Conservation (phyloP, 805 yeast species). For the Candida ovalis region DNA sequence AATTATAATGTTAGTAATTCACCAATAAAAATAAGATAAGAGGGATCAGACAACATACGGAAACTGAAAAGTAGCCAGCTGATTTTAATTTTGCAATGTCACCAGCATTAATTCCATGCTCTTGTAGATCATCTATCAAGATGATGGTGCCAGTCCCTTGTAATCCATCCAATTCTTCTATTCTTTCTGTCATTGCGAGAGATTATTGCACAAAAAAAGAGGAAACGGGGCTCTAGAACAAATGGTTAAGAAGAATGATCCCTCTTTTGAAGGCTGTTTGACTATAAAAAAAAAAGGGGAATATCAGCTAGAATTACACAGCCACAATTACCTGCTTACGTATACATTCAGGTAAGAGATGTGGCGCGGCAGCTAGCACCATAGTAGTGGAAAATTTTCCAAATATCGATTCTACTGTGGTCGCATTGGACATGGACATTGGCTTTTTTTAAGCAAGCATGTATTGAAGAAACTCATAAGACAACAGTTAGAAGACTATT, state of each 20-base stretch:
- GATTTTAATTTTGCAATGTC: slow-evolving; percentile 66
- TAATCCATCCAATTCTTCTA: slow-evolving; percentile 17
- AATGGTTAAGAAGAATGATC: not conserved
- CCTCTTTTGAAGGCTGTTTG: too few species aligned
- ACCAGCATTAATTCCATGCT: slow-evolving; percentile 66
- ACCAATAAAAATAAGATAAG: not conserved
- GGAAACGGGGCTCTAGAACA: not conserved
- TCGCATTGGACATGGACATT: not conserved
- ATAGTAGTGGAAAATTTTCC: not conserved
- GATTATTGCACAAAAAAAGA: not conserved
- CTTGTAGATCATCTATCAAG: slow-evolving; percentile 49
- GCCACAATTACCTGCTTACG: too few species aligned
- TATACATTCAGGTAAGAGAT: not conserved
- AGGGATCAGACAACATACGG: slow-evolving; percentile 42
- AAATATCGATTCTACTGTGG: not conserved
- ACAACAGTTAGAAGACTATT: too few species aligned
- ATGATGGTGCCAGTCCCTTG: slow-evolving; percentile 29
- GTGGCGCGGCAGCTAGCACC: not conserved
- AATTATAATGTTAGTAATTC: slow-evolving; percentile 8
- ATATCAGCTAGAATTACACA: too few species aligned
- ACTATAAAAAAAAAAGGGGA: too few species aligned
- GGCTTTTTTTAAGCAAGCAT: not conserved
- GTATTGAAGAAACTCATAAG: not conserved
- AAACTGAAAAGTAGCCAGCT: slow-evolving; percentile 65
- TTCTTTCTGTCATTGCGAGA: not conserved